Conservation (phyloP, 805 yeast genomes). For the Wickerhamiella kazuoi region DNA sequence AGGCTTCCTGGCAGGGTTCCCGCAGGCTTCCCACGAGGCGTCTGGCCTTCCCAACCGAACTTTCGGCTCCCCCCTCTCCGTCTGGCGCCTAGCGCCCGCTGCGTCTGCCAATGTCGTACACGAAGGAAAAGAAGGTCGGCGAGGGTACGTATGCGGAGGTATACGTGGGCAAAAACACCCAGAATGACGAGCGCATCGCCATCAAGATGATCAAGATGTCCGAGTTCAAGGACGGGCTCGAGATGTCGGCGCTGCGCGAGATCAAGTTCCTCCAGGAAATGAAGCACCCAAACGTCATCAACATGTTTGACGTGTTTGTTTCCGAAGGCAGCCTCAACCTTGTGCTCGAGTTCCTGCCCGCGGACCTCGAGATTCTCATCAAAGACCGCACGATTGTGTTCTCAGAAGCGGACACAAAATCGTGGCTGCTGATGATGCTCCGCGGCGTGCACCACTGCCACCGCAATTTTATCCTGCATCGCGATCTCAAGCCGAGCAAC, state of each 20-base stretch:
- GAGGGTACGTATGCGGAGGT: conserved; percentile 99
- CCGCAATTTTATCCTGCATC: conserved; percentile 71
- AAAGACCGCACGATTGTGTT: conserved; percentile 63
- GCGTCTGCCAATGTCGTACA: conserved; percentile 6
- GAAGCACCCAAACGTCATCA: conserved; percentile 74
- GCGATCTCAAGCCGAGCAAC: conserved; percentile 89
- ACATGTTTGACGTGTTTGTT: conserved; percentile 72
- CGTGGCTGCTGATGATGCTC: conserved; percentile 88
- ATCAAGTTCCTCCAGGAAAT: conserved; percentile 73
- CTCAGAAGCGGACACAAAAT: conserved; percentile 70
- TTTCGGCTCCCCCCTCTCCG: too few relatives aligned
- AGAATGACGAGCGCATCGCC: conserved; percentile 50
- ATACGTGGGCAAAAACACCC: conserved; percentile 46
- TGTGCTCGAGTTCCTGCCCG: conserved; percentile 83
- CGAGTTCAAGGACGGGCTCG: conserved; percentile 86
- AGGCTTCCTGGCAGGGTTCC: too few relatives aligned
- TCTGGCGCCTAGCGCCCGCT: too few relatives aligned
- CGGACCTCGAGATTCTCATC: conserved; percentile 78
- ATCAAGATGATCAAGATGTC: conserved; percentile 92
- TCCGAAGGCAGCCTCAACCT: conserved; percentile 48
- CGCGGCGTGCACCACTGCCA: conserved; percentile 95
- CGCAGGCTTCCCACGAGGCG: too few relatives aligned
- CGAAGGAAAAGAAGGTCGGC: conserved; percentile 69
- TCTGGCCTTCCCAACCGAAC: too few relatives aligned
- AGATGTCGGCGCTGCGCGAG: conserved; percentile 93